Evolutionary conservation across 495 filamentous ascomycete species (phyloP).

Genomic region (Penicillium crystallinum): DNA sequence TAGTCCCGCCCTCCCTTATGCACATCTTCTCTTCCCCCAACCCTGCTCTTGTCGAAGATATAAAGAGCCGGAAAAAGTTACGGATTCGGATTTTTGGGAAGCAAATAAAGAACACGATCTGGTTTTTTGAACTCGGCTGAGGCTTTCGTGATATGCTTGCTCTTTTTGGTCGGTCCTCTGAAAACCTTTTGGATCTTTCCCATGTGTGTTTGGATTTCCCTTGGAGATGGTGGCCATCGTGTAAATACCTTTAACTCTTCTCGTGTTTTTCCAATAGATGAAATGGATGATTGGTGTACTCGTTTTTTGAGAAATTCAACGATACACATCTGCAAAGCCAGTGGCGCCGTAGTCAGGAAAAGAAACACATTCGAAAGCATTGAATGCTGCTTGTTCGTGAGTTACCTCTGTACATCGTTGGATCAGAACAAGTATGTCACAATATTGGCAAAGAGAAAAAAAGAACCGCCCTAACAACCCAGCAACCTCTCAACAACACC

Average conservation of each 20-base stretch:
- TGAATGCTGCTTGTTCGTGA: background rate
- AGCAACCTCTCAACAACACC: background rate
- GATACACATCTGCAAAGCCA: background rate
- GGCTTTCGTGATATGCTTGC: conserved; percentile 3
- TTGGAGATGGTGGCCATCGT: conserved; percentile 20
- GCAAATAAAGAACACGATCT: background rate
- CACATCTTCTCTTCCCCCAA: background rate
- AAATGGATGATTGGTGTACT: conserved; percentile 25
- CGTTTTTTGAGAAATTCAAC: background rate
- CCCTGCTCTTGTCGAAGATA: background rate
- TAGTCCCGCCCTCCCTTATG: conserved; percentile 1
- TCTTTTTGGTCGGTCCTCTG: conserved; percentile 3
- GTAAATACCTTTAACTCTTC: conserved; percentile 29
- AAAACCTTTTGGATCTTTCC: background rate
- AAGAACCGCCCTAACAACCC: background rate
- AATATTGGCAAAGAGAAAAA: background rate
- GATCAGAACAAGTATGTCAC: background rate
- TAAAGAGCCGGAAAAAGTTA: background rate
- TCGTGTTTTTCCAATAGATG: conserved; percentile 30
- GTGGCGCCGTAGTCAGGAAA: background rate
- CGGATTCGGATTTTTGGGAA: background rate
- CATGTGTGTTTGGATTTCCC: conserved; percentile 4
- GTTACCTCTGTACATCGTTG: background rate
- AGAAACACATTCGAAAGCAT: background rate
- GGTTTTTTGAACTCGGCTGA: background rate